A percentile compares a stretch with the other conserved stretches of the same genome.
Evolutionary conservation across 179 eudicot genomes (phyloP).

Genomic region (Patellifolia procumbens): DNA sequence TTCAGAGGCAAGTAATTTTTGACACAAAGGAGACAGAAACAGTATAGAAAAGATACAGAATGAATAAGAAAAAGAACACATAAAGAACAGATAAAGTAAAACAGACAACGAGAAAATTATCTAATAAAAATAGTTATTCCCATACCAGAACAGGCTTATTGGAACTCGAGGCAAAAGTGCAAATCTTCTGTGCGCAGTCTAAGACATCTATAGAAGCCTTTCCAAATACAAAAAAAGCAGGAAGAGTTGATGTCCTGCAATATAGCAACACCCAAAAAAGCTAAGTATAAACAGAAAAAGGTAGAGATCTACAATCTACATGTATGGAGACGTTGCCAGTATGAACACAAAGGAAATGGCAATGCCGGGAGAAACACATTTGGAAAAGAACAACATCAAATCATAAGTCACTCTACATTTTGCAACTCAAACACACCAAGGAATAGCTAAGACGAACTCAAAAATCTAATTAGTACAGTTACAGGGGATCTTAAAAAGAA

Average conservation of each 20-base stretch:
- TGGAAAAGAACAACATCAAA: background rate
- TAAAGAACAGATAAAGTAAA: background rate
- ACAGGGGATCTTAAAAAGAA: background rate
- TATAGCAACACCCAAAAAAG: slow-evolving; percentile 11
- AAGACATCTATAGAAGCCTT: slow-evolving; percentile 56
- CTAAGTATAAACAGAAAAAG: background rate
- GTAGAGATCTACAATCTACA: background rate
- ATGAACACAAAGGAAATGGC: slow-evolving; percentile 6
- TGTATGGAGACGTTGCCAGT: background rate
- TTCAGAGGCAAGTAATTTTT: background rate
- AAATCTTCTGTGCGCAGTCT: slow-evolving; percentile 52
- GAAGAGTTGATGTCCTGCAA: slow-evolving; percentile 79
- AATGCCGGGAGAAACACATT: background rate
- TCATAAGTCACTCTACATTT: background rate
- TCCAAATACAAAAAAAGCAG: slow-evolving; percentile 78
- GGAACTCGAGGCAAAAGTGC: slow-evolving; percentile 35
- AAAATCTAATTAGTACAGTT: background rate
- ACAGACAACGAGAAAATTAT: background rate
- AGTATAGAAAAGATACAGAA: background rate
- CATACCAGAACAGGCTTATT: slow-evolving; percentile 72
- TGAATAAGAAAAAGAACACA: background rate
- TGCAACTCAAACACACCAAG: background rate
- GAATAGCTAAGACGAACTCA: slow-evolving; percentile 1
- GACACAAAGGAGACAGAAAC: background rate
- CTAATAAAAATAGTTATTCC: background rate